A percentile compares a stretch with the other conserved stretches of the same genome.
phyloP scores from a whole-genome alignment of 1,284 basidiomycete species.

The Phylloporus sp. region DNA sequence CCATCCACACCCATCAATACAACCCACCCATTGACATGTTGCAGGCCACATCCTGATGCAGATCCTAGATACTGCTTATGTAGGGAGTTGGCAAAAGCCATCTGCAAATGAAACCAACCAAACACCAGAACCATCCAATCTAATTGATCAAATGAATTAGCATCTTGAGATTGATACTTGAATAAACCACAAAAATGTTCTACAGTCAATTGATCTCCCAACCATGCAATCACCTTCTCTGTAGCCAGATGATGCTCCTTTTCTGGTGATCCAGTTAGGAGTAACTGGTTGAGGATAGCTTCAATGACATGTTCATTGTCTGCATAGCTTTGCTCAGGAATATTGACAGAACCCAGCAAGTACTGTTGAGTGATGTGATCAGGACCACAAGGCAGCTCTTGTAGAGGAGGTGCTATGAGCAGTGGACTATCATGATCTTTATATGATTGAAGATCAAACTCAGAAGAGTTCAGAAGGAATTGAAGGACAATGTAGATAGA shows the following conservation, averaged over 20 bases:
- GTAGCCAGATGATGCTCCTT: constrained; percentile 4
- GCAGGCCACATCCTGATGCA: constrained; percentile 18
- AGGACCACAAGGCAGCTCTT: no score
- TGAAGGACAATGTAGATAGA: no score
- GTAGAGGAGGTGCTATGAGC: neutral
- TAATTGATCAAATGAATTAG: constrained; percentile 27
- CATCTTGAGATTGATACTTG: constrained; percentile 26
- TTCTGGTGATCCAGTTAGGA: no score
- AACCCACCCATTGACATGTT: constrained; percentile 7
- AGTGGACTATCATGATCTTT: neutral
- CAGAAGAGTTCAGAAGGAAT: no score
- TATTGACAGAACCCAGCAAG: constrained; percentile 38
- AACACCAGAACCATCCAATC: constrained; percentile 25
- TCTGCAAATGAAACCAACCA: constrained; percentile 33
- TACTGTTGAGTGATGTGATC: neutral
- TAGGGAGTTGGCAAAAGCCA: constrained; percentile 26
- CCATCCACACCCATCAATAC: no score
- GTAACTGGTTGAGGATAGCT: constrained; percentile 29
- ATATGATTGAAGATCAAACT: no score
- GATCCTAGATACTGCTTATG: constrained; percentile 32
- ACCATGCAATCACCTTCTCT: constrained; percentile 13
- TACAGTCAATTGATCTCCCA: constrained; percentile 38
- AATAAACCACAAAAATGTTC: constrained; percentile 28
- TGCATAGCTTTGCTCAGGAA: constrained; percentile 48
- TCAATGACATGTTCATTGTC: constrained; percentile 38